Percentiles rank a stretch among this genome's conserved stretches.
Evolutionary conservation across 1,284 basidiomycete genomes (phyloP).

Genomic region (Hemileia vastatrix): DNA sequence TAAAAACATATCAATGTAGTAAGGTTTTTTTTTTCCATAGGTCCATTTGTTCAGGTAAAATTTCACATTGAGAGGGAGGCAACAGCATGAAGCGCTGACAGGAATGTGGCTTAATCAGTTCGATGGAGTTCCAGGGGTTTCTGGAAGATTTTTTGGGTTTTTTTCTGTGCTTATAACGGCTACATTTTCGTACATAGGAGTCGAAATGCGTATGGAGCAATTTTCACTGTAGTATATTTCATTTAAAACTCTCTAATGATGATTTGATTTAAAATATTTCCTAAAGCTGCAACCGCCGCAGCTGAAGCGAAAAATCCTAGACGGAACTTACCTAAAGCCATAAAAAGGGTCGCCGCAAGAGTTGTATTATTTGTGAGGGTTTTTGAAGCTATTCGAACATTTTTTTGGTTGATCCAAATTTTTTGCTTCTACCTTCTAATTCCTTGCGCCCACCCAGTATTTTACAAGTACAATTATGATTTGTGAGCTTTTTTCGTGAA

Average conservation of each 20-base stretch:
- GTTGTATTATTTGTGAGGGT: conserved; percentile 15
- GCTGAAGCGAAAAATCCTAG: conserved; percentile 45
- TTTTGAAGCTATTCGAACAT: too few species aligned
- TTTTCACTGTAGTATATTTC: too few species aligned
- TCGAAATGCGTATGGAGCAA: too few species aligned
- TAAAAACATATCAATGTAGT: conserved; percentile 48
- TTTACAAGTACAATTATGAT: conserved; percentile 12
- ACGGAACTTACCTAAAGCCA: conserved; percentile 22
- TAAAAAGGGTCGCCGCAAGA: conserved; percentile 22
- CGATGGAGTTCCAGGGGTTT: conserved; percentile 10
- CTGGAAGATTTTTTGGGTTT: conserved; percentile 30
- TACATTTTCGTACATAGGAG: conserved; percentile 42
- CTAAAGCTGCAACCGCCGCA: conserved; percentile 35
- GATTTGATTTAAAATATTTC: not conserved
- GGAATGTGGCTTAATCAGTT: conserved; percentile 22
- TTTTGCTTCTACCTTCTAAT: not conserved
- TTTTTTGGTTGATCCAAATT: too few species aligned
- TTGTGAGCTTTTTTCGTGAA: conserved; percentile 2
- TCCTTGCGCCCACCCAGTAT: not conserved
- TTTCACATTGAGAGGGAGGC: not conserved
- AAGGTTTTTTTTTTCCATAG: conserved; percentile 36
- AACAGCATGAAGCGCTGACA: not conserved
- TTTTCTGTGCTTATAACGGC: conserved; percentile 40
- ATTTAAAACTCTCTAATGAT: conserved; percentile 17
- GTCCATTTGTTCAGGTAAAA: conserved; percentile 1